phyloP scores from a whole-genome alignment of 2,329 filamentous ascomycete genomes.

The Lachnellula cervina region DNA sequence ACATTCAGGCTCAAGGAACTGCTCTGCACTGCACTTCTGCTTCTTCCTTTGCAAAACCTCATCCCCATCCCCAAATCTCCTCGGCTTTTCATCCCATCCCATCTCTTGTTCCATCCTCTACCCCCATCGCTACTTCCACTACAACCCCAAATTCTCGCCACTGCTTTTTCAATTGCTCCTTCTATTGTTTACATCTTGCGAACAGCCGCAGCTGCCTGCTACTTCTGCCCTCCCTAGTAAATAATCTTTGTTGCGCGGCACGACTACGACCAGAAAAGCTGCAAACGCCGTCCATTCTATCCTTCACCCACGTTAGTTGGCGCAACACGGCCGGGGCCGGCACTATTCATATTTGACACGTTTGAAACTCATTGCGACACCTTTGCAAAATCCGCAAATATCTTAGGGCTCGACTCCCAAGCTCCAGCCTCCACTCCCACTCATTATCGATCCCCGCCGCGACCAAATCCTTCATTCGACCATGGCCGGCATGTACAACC shows the following conservation, averaged over 20 bases:
- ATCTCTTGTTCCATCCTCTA: neutral
- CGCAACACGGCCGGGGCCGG: constrained; percentile 9
- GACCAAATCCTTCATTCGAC: neutral
- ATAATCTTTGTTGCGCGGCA: neutral
- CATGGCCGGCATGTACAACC: constrained; percentile 65
- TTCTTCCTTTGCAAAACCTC: neutral
- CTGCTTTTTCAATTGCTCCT: neutral
- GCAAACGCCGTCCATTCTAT: constrained; percentile 11
- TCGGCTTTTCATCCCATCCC: constrained; percentile 1
- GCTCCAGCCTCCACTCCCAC: neutral
- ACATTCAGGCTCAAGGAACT: neutral
- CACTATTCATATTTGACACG: neutral
- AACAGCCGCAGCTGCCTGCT: neutral
- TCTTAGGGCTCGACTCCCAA: neutral
- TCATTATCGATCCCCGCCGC: neutral
- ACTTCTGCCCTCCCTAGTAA: neutral
- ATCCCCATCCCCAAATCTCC: neutral
- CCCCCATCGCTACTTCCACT: neutral
- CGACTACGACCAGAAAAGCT: constrained; percentile 1
- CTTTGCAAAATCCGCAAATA: neutral
- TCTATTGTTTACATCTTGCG: neutral
- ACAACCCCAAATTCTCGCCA: neutral
- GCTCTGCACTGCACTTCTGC: neutral
- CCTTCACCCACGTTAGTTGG: constrained; percentile 10
- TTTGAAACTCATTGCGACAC: too few species aligned